A percentile compares a stretch with the other conserved stretches of the same genome.
Evolutionary conservation across 176 grass and related monocot species (phyloP).

Genomic region (barley (Hordeum vulgare)): MorexV3_pseudomolecules_assembly NC_058519.1:532324073-532324572

Average conservation of each 20-base stretch:
- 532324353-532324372: slow-evolving; percentile 3
- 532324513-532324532: slow-evolving; percentile 62
- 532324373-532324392: background rate
- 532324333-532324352: slow-evolving; percentile 11
- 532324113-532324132: background rate
- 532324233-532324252: background rate
- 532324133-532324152: background rate
- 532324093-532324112: slow-evolving; percentile 42
- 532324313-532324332: slow-evolving; percentile 72
- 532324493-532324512: slow-evolving; percentile 72
- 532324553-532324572: slow-evolving; percentile 49
- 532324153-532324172: slow-evolving; percentile 35
- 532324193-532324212: slow-evolving; percentile 11
- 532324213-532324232: background rate
- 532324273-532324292: slow-evolving; percentile 79
- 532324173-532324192: background rate
- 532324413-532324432: slow-evolving; percentile 86
- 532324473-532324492: slow-evolving; percentile 52
- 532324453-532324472: slow-evolving; percentile 81
- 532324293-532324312: slow-evolving; percentile 94
- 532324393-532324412: background rate
- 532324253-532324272: background rate
- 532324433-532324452: slow-evolving; percentile 91
- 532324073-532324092: slow-evolving; percentile 63
- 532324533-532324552: slow-evolving; percentile 77